Evolutionary conservation across 805 yeast genomes (phyloP).

Genomic region (Metschnikowia dekortorum): DNA sequence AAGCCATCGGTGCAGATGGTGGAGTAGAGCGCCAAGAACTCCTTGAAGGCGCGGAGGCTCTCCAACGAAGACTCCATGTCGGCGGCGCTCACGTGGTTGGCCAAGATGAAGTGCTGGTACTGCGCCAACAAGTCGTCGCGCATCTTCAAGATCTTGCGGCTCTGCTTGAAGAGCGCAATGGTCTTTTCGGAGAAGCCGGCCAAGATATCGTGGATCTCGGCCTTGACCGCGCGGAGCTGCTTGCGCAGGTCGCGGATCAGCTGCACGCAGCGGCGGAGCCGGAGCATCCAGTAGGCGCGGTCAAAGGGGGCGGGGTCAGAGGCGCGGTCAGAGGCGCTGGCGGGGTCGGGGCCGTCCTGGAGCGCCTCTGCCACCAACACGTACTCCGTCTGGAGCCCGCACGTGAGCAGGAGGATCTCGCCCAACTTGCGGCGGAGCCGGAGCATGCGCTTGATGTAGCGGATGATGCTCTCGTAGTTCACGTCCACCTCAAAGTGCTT

Average conservation of each 20-base stretch:
- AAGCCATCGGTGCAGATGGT: constrained; percentile 5
- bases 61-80: constrained; percentile 1
- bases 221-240: not conserved
- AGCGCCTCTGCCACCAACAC: constrained; percentile 1
- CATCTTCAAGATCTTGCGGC: not conserved
- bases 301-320: not conserved
- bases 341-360: not conserved
- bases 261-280: not conserved
- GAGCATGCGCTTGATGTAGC: constrained; percentile 2
- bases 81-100: constrained; percentile 1
- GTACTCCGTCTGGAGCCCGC: constrained; percentile 6
- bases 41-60: constrained; percentile 2
- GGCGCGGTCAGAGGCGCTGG: not conserved
- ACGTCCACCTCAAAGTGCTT: constrained; percentile 2
- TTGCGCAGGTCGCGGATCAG: not conserved
- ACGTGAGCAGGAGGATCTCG: constrained; percentile 3
- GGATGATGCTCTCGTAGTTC: constrained; percentile 1
- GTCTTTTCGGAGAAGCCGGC: not conserved
- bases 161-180: not conserved
- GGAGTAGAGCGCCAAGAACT: constrained; percentile 1
- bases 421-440: constrained; percentile 1
- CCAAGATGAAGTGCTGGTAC: constrained; percentile 2
- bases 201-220: not conserved
- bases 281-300: not conserved
- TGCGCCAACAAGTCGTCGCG: not conserved